Conservation (phyloP, 306 rosid genomes). For the Carpinus fangiana region DNA sequence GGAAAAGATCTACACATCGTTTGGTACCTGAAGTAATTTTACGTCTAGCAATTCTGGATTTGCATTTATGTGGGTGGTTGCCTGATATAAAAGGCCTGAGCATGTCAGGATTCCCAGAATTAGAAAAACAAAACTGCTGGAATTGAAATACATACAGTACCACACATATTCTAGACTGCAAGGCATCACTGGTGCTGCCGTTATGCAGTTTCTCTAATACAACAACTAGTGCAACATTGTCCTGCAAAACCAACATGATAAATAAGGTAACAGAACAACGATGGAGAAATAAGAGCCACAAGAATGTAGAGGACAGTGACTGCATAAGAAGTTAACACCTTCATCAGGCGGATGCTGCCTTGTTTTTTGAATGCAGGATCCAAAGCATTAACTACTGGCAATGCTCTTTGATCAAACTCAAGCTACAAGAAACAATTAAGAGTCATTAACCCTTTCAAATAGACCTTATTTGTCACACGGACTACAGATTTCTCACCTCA, state of each 20-base stretch:
- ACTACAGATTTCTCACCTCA: constrained; percentile 28
- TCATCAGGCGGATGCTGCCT: constrained; percentile 6
- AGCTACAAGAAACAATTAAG: constrained; percentile 23
- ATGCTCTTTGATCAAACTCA: constrained; percentile 20
- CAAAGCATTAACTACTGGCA: constrained; percentile 16
- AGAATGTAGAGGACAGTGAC: background rate
- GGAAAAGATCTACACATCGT: constrained; percentile 5
- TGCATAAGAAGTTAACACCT: constrained; percentile 14
- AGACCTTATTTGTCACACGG: background rate
- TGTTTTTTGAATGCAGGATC: constrained; percentile 7
- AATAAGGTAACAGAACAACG: background rate
- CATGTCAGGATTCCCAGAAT: background rate
- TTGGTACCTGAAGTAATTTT: constrained; percentile 33
- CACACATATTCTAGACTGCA: constrained; percentile 34
- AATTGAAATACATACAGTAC: constrained; percentile 14
- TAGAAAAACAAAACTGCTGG: constrained; percentile 4
- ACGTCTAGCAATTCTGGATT: constrained; percentile 3
- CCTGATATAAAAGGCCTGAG: constrained; percentile 15
- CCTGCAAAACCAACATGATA: constrained; percentile 14
- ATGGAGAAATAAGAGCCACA: background rate
- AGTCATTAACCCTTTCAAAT: background rate
- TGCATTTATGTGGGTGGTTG: constrained; percentile 43
- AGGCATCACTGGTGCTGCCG: background rate
- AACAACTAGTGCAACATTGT: constrained; percentile 33
- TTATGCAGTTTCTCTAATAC: constrained; percentile 24